These are phyloP conservation scores for Phytophthora citrophthora DNA, from an alignment of 352 stramenopile genomes.

Conservation along the genomic window DNA sequence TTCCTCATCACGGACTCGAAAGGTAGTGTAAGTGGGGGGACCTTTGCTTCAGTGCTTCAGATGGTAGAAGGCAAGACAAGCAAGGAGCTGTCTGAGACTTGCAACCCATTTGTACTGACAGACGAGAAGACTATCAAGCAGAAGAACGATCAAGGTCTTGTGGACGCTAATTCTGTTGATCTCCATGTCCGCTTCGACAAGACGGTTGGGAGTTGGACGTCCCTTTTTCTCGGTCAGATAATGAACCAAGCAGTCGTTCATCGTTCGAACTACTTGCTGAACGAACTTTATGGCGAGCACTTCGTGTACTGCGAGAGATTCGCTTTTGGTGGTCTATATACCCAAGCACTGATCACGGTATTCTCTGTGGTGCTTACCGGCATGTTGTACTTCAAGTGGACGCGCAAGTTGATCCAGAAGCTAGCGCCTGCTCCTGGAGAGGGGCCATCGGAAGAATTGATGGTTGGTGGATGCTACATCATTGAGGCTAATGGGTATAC, in stretches of 20 bases:
- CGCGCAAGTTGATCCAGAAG: constrained; percentile 57
- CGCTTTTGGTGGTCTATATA: constrained; percentile 31
- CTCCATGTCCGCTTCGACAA: constrained; percentile 28
- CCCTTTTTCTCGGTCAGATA: constrained; percentile 64
- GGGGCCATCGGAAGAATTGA: constrained; percentile 68
- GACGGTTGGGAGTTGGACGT: constrained; percentile 54
- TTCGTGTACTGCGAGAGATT: constrained; percentile 45
- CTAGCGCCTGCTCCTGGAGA: constrained; percentile 67
- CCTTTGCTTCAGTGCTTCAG: background rate
- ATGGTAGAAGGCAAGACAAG: constrained; percentile 5
- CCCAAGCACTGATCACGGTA: constrained; percentile 23
- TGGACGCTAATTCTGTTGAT: constrained; percentile 25
- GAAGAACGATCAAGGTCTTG: background rate
- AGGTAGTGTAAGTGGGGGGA: constrained; percentile 2
- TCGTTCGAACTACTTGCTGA: constrained; percentile 58
- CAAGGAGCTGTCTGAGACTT: constrained; percentile 7
- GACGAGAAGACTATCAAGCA: background rate
- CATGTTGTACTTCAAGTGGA: constrained; percentile 55
- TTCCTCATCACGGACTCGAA: constrained; percentile 42
- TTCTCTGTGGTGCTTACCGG: constrained; percentile 10
- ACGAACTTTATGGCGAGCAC: constrained; percentile 46
- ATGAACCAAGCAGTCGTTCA: constrained; percentile 81
- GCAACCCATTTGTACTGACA: background rate
- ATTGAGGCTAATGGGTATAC: constrained; percentile 52
- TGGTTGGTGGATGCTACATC: constrained; percentile 71